Percentiles rank a stretch among this genome's conserved stretches.
Conservation (phyloP, 2,329 filamentous ascomycete genomes). For the Thermoascus crustaceus region DNA sequence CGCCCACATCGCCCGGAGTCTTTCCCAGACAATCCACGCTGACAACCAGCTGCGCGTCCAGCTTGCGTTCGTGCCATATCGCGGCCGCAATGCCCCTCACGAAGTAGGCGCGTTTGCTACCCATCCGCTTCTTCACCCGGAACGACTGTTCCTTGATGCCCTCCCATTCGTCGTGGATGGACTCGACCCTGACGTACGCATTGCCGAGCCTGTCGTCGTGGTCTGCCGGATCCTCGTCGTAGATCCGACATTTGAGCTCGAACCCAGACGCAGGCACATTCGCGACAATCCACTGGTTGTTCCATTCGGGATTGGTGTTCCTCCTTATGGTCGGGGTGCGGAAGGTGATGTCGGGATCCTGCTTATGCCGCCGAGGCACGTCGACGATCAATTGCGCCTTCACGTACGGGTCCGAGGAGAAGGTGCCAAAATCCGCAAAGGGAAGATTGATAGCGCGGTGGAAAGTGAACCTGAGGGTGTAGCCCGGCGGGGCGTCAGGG, state of each 20-base stretch:
- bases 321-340: constrained; percentile 69
- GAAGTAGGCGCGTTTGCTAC: constrained; percentile 78
- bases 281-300: constrained; percentile 78
- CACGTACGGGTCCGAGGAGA: constrained; percentile 78
- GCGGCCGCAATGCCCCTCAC: constrained; percentile 60
- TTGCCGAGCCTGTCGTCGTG: constrained; percentile 83
- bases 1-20: constrained; percentile 56
- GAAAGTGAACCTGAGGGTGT: constrained; percentile 77
- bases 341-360: constrained; percentile 67
- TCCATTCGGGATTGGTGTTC: constrained; percentile 69
- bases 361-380: constrained; percentile 70
- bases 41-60: constrained; percentile 62
- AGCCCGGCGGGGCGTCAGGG: constrained; percentile 65
- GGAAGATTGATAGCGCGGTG: constrained; percentile 74
- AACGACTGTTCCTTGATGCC: constrained; percentile 59
- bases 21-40: constrained; percentile 71
- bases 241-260: constrained; percentile 73
- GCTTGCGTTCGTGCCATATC: constrained; percentile 53
- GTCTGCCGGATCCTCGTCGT: constrained; percentile 83
- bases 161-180: constrained; percentile 57
- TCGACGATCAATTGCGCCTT: constrained; percentile 64
- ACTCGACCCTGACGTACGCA: constrained; percentile 59
- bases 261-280: constrained; percentile 78
- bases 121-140: constrained; percentile 67
- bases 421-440: constrained; percentile 66